Evolutionary conservation across 2,329 filamentous ascomycete genomes (phyloP), one percentile per base, ranked within the genome.

Genomic region (Penicillium expansum): DNA sequence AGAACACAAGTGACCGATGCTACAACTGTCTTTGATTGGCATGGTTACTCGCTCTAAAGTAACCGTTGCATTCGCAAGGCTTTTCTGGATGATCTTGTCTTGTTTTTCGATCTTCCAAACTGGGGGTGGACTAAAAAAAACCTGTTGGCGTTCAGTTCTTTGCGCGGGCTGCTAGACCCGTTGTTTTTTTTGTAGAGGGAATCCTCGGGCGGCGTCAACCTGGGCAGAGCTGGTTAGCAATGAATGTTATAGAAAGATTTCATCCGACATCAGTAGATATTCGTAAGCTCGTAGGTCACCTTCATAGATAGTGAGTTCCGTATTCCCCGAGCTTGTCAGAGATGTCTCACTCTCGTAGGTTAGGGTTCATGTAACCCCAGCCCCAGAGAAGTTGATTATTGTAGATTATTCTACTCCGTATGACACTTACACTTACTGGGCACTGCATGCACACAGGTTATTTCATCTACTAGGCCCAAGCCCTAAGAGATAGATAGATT

Each of bases 171-270:
- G 38, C 48, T 64, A 41, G 27, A 43, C 58, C 53, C 54, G 53
- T 48, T 59, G 24, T 24, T 47, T 54, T 43, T 56, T 48, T 48
- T 55, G 42, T 59, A 41, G 56, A 60, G 56, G 57, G 53, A 54
- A 59, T 55, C 57, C 56, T 59, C 48, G 57, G 59, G 54, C 56
- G 66, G 66, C 66, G 62, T 59, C 57, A 57, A 56, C 58, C 50
- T 58, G 51, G 56, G 57, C 58, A 59, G 50, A 60, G 48, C 44
- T 58, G 52, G 52, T 60, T 59, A 59, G 58, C 48, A 61, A 64
- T 66, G 53, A 39, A 62, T 41, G 42, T 54, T 53, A 37, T 41
- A 52, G 37, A 52, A 55, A 47, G 37, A 51, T 38, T 42, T 43
- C 16, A 43, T 35, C 37, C 5, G 9, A 44, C 9, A 11, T 35